Conservation (phyloP, 2,329 filamentous ascomycete genomes). For the Coniochaeta ligniaria region DNA sequence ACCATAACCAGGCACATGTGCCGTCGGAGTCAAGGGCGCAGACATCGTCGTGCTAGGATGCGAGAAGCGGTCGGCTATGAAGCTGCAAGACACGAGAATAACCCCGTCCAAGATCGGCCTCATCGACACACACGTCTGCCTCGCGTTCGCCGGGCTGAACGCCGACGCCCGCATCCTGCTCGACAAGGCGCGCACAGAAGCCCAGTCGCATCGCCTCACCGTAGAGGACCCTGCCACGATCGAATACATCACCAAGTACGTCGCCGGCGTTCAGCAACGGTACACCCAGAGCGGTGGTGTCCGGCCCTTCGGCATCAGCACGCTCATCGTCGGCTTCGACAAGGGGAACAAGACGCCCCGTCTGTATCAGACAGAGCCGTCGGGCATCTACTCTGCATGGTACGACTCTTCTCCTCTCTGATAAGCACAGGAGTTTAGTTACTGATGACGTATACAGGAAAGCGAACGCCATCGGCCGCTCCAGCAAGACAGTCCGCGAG, state of each 20-base stretch:
- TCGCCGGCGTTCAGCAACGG: conserved; percentile 94
- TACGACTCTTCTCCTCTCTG: conserved; percentile 36
- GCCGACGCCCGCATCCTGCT: conserved; percentile 96
- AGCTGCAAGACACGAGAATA: conserved; percentile 98
- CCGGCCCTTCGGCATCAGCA: conserved; percentile 97
- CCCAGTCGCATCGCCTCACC: conserved; percentile 92
- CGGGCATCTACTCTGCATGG: conserved; percentile 98
- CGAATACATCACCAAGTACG: conserved; percentile 99
- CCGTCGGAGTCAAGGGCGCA: conserved; percentile 91
- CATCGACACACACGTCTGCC: conserved; percentile 90
- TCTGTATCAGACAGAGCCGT: conserved; percentile 98
- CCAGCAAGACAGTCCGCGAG: conserved; percentile 97
- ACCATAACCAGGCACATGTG: conserved; percentile 70
- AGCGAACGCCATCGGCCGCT: conserved; percentile 96
- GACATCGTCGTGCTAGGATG: conserved; percentile 95
- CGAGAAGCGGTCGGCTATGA: conserved; percentile 98
- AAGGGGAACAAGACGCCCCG: conserved; percentile 81
- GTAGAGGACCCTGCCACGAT: conserved; percentile 96
- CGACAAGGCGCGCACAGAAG: conserved; percentile 95
- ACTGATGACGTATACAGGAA: conserved; percentile 56
- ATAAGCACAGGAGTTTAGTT: not conserved
- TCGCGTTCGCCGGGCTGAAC: conserved; percentile 95
- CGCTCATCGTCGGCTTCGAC: conserved; percentile 97
- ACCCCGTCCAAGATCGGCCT: conserved; percentile 98
- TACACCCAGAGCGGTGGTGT: conserved; percentile 99